These are phyloP conservation scores for Pelagophyceae sp. DNA, from an alignment of 352 stramenopile genomes.

Conservation along the genomic window DNA sequence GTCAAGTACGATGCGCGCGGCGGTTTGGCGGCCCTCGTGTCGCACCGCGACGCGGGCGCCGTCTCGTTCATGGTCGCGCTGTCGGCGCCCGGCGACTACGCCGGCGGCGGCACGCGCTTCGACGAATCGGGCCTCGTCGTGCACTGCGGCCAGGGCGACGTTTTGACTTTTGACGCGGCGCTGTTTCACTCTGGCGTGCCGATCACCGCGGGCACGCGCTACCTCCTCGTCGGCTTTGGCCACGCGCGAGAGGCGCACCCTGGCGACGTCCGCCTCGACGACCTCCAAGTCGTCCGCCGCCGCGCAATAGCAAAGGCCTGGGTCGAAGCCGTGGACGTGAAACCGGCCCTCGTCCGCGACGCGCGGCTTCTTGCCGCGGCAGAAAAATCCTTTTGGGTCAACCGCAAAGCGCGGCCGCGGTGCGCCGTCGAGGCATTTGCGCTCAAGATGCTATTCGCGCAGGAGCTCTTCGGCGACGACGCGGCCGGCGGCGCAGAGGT, in stretches of 20 bases:
- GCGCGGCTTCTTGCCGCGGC: background rate
- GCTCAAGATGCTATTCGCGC: background rate
- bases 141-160: background rate
- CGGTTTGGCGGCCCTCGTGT: background rate
- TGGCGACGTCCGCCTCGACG: background rate
- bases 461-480: background rate
- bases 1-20: background rate
- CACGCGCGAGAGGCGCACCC: no score
- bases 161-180: background rate
- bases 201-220: background rate
- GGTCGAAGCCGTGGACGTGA: background rate
- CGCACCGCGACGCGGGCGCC: background rate
- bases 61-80: background rate
- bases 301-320: background rate
- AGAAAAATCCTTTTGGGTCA: background rate
- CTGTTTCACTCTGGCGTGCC: background rate
- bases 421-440: background rate
- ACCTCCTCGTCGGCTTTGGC: background rate
- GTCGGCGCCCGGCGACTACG: background rate
- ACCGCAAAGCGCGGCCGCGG: background rate
- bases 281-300: background rate
- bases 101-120: background rate
- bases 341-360: background rate
- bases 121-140: background rate
- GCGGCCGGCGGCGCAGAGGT: no score